Evolutionary conservation across 176 grass and related monocot genomes (phyloP).

Genomic region (Paspalum vaginatum): DNA sequence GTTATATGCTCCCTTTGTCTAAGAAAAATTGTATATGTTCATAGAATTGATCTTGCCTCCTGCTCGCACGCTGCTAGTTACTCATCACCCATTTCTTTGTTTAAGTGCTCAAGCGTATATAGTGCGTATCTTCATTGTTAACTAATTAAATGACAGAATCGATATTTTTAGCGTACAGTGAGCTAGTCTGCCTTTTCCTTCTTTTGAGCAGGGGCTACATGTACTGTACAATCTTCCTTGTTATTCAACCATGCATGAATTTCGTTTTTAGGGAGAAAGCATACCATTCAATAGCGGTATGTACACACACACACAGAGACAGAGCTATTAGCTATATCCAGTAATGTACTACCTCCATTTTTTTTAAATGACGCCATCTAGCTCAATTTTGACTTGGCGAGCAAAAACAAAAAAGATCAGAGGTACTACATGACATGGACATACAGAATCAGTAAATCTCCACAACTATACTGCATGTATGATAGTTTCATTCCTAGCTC

Average conservation of each 20-base stretch:
- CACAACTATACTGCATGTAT: background rate
- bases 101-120: background rate
- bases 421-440: no score
- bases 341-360: no score
- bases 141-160: background rate
- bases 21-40: background rate
- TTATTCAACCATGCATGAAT: no score
- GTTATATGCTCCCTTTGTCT: no score
- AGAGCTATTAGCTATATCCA: background rate
- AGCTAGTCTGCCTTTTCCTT: background rate
- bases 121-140: background rate
- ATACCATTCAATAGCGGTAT: background rate
- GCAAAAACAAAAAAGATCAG: no score
- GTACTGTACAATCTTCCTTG: no score
- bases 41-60: background rate
- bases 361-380: no score
- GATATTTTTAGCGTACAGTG: background rate
- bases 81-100: background rate
- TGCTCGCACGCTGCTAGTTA: no score
- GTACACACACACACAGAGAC: no score
- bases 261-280: no score
- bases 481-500: background rate
- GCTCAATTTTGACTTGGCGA: no score
- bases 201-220: no score
- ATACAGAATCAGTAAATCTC: background rate